These are phyloP conservation scores for Mycena floridula DNA, from an alignment of 768 basidiomycete species.

Conservation along the genomic window DNA sequence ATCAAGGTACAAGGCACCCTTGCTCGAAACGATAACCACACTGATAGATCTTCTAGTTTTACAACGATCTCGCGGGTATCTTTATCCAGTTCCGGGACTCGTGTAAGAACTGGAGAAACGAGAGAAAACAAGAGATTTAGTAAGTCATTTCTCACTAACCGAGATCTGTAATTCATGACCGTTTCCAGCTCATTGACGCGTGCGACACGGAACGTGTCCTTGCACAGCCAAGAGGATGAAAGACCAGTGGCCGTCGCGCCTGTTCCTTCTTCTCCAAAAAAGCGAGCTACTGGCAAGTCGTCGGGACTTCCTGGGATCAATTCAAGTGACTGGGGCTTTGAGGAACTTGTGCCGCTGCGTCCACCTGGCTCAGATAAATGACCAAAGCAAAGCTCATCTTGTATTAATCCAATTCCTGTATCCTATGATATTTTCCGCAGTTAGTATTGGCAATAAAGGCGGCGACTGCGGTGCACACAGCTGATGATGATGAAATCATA, in stretches of 20 bases:
- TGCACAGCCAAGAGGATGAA: slow-evolving; percentile 20
- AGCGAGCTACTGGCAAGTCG: no score
- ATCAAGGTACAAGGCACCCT: slow-evolving; percentile 54
- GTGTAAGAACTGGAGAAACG: slow-evolving; percentile 69
- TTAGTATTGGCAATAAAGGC: no score
- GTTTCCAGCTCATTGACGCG: slow-evolving; percentile 10
- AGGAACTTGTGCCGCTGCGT: slow-evolving; percentile 31
- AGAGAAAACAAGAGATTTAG: slow-evolving; percentile 72
- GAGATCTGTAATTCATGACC: slow-evolving; percentile 19
- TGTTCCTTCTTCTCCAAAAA: no score
- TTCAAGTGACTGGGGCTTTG: slow-evolving; percentile 49
- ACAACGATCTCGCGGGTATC: slow-evolving; percentile 77
- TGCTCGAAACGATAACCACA: no score
- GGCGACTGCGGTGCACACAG: no score
- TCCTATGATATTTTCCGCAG: not conserved
- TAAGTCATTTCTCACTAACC: slow-evolving; percentile 39
- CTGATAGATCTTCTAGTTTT: slow-evolving; percentile 63
- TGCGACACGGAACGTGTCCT: slow-evolving; percentile 5
- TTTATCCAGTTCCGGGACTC: slow-evolving; percentile 68
- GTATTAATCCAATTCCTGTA: not conserved
- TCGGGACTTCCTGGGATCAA: slow-evolving; percentile 39
- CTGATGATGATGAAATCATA: no score
- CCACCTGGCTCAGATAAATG: slow-evolving; percentile 25
- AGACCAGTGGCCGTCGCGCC: no score
- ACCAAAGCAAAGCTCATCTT: not conserved